A percentile compares a stretch with the other conserved stretches of the same genome.
Evolutionary conservation across 2,329 filamentous ascomycete genomes (phyloP).

Genomic region (Kalaharituber pfeilii): DNA sequence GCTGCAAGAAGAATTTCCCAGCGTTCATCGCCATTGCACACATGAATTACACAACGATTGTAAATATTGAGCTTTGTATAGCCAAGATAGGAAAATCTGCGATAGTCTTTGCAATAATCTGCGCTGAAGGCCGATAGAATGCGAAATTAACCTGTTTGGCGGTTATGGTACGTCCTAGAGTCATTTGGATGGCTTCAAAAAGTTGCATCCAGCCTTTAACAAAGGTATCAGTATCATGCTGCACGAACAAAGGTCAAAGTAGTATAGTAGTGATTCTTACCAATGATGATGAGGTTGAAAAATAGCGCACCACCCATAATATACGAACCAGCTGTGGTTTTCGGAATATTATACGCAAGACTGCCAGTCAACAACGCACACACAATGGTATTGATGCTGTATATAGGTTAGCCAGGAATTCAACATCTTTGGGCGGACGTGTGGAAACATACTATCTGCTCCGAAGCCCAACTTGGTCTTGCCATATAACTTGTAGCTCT

Average conservation of each 20-base stretch:
- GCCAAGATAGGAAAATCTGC: conserved; percentile 82
- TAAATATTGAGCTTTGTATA: conserved; percentile 54
- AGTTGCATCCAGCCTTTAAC: conserved; percentile 49
- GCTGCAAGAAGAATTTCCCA: conserved; percentile 49
- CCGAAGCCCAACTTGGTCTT: conserved; percentile 55
- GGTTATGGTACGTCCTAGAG: conserved; percentile 48
- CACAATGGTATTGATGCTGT: conserved; percentile 47
- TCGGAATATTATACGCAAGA: conserved; percentile 52
- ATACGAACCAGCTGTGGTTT: conserved; percentile 45
- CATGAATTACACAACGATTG: conserved; percentile 50
- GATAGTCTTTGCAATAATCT: conserved; percentile 75
- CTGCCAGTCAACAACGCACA: conserved; percentile 61
- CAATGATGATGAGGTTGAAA: conserved; percentile 49
- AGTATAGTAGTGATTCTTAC: background rate
- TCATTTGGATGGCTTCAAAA: conserved; percentile 61
- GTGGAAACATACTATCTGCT: conserved; percentile 46
- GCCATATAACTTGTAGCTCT: conserved; percentile 62
- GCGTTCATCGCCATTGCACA: conserved; percentile 39
- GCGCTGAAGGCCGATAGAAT: conserved; percentile 73
- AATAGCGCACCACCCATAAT: conserved; percentile 45
- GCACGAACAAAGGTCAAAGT: conserved; percentile 17
- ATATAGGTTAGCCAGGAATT: background rate
- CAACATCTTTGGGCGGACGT: background rate
- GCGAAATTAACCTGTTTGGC: conserved; percentile 60
- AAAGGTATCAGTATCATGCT: background rate